Conservation (phyloP, 1,284 basidiomycete genomes). For the Thecaphora thlaspeos region DNA sequence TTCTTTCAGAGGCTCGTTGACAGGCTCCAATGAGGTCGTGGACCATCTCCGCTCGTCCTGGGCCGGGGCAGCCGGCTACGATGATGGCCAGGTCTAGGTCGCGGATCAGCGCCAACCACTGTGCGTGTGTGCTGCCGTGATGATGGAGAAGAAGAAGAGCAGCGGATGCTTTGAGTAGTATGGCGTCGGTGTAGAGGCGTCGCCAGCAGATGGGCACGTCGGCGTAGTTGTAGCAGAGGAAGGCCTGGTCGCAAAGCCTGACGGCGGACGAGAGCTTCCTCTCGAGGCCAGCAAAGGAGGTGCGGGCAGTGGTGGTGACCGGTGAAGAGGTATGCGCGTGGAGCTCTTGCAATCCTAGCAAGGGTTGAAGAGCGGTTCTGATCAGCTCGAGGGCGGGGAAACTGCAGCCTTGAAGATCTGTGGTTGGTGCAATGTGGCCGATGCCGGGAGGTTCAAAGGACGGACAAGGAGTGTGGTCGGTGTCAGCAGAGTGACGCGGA, state of each 20-base stretch:
- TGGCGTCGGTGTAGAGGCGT: constrained; percentile 60
- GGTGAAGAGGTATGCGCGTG: no score
- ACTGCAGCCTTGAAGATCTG: no score
- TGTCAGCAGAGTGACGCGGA: no score
- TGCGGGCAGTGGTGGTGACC: no score
- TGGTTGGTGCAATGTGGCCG: no score
- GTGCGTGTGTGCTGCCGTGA: background rate
- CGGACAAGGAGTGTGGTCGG: no score
- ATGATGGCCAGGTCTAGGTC: constrained; percentile 77
- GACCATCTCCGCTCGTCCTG: constrained; percentile 66
- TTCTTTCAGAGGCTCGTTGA: no score
- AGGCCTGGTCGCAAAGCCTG: constrained; percentile 58
- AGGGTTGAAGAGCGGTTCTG: no score
- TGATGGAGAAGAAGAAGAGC: constrained; percentile 8
- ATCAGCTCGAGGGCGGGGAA: no score
- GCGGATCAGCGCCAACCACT: constrained; percentile 59
- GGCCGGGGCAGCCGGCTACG: constrained; percentile 74
- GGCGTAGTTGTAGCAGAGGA: constrained; percentile 59
- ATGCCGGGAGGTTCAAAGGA: background rate
- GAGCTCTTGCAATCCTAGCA: no score
- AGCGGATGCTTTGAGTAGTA: constrained; percentile 20
- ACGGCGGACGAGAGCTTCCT: constrained; percentile 44
- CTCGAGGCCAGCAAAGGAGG: background rate
- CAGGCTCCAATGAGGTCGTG: constrained; percentile 66
- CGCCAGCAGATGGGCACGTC: constrained; percentile 59